phyloP scores from a whole-genome alignment of 2,329 filamentous ascomycete species.

The Tolypocladium paradoxum region DNA sequence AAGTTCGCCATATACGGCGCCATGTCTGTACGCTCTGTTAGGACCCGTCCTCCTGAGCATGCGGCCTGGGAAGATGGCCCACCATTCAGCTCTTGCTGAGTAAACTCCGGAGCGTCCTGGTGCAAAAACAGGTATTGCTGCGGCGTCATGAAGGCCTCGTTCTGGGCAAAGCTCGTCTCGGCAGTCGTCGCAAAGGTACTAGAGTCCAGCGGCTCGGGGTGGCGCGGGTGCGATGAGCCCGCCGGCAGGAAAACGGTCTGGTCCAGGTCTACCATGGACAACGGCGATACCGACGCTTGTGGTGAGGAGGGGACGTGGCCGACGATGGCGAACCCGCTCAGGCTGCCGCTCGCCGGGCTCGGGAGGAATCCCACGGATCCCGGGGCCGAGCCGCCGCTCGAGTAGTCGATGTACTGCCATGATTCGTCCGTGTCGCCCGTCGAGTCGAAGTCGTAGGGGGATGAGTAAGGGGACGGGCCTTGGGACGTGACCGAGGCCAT shows the following conservation, averaged over 20 bases:
- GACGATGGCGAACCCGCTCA: constrained; percentile 39
- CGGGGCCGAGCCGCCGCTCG: constrained; percentile 20
- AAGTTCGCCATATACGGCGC: constrained; percentile 20
- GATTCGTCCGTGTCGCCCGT: constrained; percentile 30
- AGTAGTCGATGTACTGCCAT: constrained; percentile 32
- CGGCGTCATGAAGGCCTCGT: constrained; percentile 22
- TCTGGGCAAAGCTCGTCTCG: constrained; percentile 20
- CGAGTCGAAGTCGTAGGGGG: constrained; percentile 29
- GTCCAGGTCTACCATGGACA: constrained; percentile 28
- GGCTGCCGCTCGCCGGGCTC: constrained; percentile 39
- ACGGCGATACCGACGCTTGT: constrained; percentile 27
- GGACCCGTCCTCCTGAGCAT: not conserved
- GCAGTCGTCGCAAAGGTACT: constrained; percentile 12
- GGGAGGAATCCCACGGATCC: constrained; percentile 34
- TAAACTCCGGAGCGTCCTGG: constrained; percentile 13
- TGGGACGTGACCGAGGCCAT: constrained; percentile 30
- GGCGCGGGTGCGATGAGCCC: constrained; percentile 19
- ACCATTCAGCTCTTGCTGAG: constrained; percentile 18
- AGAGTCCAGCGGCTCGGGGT: constrained; percentile 16
- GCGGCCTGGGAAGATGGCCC: constrained; percentile 6
- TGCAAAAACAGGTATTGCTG: constrained; percentile 29
- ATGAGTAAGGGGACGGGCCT: constrained; percentile 25
- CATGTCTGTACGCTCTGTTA: constrained; percentile 13
- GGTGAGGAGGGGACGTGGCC: constrained; percentile 22
- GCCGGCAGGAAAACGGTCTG: constrained; percentile 22